Conservation (phyloP, 306 rosid species). For the Malus asiatica region DNA sequence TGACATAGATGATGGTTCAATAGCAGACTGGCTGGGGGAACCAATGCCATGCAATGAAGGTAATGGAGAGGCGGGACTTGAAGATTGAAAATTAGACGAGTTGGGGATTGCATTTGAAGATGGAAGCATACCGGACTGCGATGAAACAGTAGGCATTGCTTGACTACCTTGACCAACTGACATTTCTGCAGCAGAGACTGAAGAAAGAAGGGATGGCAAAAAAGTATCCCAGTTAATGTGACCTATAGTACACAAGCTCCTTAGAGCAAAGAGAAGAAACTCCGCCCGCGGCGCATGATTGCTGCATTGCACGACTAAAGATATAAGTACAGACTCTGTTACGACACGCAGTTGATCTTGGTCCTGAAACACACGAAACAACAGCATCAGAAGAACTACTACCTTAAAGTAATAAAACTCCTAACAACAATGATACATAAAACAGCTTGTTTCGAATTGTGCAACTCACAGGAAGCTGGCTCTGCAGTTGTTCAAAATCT, state of each 20-base stretch:
- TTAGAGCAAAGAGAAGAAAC: constrained; percentile 78
- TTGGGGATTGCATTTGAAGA: constrained; percentile 43
- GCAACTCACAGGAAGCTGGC: constrained; percentile 77
- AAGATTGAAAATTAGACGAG: constrained; percentile 69
- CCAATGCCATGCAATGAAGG: constrained; percentile 81
- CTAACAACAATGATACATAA: background rate
- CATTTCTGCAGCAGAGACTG: constrained; percentile 64
- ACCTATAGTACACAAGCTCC: constrained; percentile 67
- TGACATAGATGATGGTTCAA: constrained; percentile 66
- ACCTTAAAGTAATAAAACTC: background rate
- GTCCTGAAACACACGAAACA: constrained; percentile 49
- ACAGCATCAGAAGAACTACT: constrained; percentile 3
- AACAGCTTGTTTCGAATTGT: background rate
- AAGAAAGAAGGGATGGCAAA: constrained; percentile 78
- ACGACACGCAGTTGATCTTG: constrained; percentile 78
- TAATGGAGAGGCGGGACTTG: constrained; percentile 87
- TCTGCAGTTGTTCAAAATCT: constrained; percentile 89
- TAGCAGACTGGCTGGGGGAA: constrained; percentile 67
- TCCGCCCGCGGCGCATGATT: constrained; percentile 86
- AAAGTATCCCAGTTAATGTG: constrained; percentile 86
- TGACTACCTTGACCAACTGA: constrained; percentile 68
- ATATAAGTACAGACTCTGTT: constrained; percentile 76
- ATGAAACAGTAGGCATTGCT: constrained; percentile 48
- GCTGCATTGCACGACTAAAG: constrained; percentile 78
- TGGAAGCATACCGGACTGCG: constrained; percentile 70